Evolutionary conservation across 352 stramenopile species (phyloP).

Genomic region (Thraustotheca clavata): DNA sequence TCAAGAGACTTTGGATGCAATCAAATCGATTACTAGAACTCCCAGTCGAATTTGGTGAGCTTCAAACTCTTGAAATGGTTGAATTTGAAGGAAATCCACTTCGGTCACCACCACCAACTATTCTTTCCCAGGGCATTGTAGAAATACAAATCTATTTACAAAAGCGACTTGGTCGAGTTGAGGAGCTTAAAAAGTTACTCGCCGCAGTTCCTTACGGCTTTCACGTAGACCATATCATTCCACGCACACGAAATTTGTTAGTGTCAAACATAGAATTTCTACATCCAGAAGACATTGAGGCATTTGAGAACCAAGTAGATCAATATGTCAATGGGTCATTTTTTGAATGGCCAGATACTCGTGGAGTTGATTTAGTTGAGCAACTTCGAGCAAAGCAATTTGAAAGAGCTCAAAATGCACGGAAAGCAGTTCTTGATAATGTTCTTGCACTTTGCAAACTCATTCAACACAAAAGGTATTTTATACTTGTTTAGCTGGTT

Average conservation of each 20-base stretch:
- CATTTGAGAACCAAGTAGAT: slow-evolving; percentile 46
- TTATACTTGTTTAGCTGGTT: not conserved
- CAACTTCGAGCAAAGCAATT: slow-evolving; percentile 45
- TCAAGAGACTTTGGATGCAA: slow-evolving; percentile 45
- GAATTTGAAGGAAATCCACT: slow-evolving; percentile 71
- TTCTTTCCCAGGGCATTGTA: slow-evolving; percentile 45
- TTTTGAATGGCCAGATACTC: slow-evolving; percentile 32
- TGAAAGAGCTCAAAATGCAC: slow-evolving; percentile 37
- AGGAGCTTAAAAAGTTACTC: slow-evolving; percentile 41
- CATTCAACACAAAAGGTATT: slow-evolving; percentile 34
- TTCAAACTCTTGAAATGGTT: slow-evolving; percentile 34
- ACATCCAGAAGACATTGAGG: slow-evolving; percentile 32
- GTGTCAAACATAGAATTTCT: slow-evolving; percentile 32
- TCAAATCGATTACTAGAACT: slow-evolving; percentile 61
- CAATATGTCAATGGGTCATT: slow-evolving; percentile 63
- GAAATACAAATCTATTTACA: slow-evolving; percentile 43
- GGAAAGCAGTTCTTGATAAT: slow-evolving; percentile 41
- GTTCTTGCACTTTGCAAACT: slow-evolving; percentile 43
- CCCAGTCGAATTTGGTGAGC: slow-evolving; percentile 43
- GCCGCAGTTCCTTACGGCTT: slow-evolving; percentile 29
- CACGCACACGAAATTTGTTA: not conserved
- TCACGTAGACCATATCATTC: slow-evolving; percentile 33
- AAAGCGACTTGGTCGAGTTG: slow-evolving; percentile 49
- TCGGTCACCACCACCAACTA: slow-evolving; percentile 47
- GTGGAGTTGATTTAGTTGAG: slow-evolving; percentile 53